phyloP scores from a whole-genome alignment of 192 early-diverging fungal genomes.

The Backusella morwellensis region DNA sequence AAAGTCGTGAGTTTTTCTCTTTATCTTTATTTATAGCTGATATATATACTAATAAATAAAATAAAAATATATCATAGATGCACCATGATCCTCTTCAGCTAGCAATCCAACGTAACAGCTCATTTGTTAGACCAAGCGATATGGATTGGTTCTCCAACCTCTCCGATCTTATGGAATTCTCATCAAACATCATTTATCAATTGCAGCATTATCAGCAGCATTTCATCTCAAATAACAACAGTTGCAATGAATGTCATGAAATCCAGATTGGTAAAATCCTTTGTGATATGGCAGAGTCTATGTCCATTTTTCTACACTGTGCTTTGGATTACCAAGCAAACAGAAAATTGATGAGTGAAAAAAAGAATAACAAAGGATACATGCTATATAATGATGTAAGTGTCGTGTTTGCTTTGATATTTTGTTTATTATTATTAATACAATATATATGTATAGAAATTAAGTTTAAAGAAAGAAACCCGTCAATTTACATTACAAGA shows the following conservation, averaged over 20 bases:
- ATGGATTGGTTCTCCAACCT: slow-evolving; percentile 20
- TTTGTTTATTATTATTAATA: not conserved
- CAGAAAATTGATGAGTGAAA: slow-evolving; percentile 7
- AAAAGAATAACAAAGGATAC: slow-evolving; percentile 23
- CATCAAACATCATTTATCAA: slow-evolving; percentile 5
- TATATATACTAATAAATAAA: not conserved
- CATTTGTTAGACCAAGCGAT: slow-evolving; percentile 6
- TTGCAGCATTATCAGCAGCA: not conserved
- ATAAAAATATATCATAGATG: slow-evolving; percentile 17
- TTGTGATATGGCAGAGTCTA: slow-evolving; percentile 7
- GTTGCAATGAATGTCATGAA: not conserved
- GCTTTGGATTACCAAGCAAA: slow-evolving; percentile 27
- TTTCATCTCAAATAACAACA: not conserved
- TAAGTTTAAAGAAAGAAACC: slow-evolving; percentile 41
- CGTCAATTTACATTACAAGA: slow-evolving; percentile 63
- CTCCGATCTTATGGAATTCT: slow-evolving; percentile 14
- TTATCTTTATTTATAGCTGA: not conserved
- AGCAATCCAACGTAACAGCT: slow-evolving; percentile 12
- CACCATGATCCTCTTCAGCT: slow-evolving; percentile 35
- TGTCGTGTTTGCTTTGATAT: not conserved
- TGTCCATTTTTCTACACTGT: slow-evolving; percentile 14
- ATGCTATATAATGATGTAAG: slow-evolving; percentile 21
- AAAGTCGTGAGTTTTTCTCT: slow-evolving; percentile 22
- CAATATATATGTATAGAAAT: slow-evolving; percentile 11
- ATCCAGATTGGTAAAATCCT: slow-evolving; percentile 8